Conservation (phyloP, 495 filamentous ascomycete genomes). For the Pseudomonodictys pantanalensis region DNA sequence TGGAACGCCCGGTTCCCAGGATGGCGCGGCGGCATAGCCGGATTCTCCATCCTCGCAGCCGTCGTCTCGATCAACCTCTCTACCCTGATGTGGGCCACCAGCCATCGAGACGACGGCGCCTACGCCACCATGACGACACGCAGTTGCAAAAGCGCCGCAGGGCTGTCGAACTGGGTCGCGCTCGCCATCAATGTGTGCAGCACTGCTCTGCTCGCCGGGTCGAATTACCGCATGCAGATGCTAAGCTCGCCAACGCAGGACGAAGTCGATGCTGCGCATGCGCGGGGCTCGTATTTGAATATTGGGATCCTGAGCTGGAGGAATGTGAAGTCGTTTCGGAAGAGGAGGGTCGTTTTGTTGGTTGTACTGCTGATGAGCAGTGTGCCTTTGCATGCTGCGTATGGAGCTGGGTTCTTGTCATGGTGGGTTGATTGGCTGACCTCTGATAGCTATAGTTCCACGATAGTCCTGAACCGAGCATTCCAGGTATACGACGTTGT, state of each 20-base stretch:
- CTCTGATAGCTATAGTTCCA: too few species aligned
- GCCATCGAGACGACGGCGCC: not conserved
- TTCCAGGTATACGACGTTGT: too few species aligned
- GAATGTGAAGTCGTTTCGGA: not conserved
- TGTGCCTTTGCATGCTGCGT: not conserved
- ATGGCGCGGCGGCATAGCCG: conserved; percentile 4
- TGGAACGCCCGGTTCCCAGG: conserved; percentile 1
- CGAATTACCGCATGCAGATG: conserved; percentile 11
- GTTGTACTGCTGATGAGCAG: not conserved
- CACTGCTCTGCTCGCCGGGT: conserved; percentile 6
- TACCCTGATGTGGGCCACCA: conserved; percentile 3
- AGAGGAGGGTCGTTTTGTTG: not conserved
- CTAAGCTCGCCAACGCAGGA: conserved; percentile 9
- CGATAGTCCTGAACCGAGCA: too few species aligned
- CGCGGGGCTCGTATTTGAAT: conserved; percentile 7
- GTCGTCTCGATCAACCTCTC: not conserved
- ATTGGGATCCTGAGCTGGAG: conserved; percentile 6
- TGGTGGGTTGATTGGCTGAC: too few species aligned
- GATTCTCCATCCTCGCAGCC: conserved; percentile 1
- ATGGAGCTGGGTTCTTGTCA: too few species aligned
- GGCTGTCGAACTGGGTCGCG: not conserved
- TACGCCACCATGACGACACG: conserved; percentile 2
- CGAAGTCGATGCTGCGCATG: conserved; percentile 10
- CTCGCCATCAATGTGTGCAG: not conserved
- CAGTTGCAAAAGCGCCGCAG: not conserved